phyloP scores from a whole-genome alignment of 345 rosid species.

The Lagerstroemia speciosa region DNA sequence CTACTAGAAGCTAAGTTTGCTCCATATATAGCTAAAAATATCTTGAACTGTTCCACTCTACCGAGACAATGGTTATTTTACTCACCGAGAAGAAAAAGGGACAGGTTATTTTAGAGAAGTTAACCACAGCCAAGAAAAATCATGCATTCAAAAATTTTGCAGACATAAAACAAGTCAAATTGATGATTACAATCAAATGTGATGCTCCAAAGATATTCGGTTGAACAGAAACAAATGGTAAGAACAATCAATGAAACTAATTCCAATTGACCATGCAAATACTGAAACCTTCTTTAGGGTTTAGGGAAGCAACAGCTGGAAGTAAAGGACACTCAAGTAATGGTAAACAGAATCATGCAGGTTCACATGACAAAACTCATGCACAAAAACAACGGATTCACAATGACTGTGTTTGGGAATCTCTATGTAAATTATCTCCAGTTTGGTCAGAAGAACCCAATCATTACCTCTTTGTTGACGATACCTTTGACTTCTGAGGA shows the following conservation, averaged over 20 bases:
- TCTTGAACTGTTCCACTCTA: background rate
- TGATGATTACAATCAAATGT: background rate
- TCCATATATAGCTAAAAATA: background rate
- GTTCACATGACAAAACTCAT: background rate
- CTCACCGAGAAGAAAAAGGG: too few species aligned
- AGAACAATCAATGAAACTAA: background rate
- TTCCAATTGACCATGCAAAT: background rate
- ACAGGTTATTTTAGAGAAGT: background rate
- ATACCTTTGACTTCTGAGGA: constrained; percentile 60
- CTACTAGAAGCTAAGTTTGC: background rate
- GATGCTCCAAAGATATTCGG: background rate
- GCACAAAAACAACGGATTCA: background rate
- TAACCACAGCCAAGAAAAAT: background rate
- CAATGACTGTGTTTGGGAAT: background rate
- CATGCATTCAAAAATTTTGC: background rate
- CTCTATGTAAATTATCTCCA: background rate
- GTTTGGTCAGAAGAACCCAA: background rate
- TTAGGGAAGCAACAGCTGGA: background rate
- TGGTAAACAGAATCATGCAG: background rate
- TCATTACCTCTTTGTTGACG: constrained; percentile 60
- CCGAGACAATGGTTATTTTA: background rate
- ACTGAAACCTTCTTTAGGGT: background rate
- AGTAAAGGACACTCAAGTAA: background rate
- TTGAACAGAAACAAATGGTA: background rate
- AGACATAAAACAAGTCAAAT: background rate